Evolutionary conservation across 352 stramenopile species (phyloP).

Genomic region (Saprolegnia parasitica): DNA sequence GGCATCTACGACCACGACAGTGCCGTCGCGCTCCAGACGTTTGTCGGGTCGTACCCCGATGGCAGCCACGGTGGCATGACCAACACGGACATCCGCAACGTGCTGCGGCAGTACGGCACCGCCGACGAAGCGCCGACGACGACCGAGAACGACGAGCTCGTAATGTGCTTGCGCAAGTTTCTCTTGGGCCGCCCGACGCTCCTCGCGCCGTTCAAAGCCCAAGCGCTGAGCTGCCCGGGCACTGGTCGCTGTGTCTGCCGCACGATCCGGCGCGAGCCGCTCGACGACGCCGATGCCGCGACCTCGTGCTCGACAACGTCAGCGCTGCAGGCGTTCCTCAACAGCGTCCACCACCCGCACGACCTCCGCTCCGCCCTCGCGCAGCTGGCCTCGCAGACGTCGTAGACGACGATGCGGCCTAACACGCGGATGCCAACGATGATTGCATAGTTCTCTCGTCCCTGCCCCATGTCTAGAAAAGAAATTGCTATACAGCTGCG

Average conservation of each 20-base stretch:
- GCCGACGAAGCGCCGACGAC: conserved; percentile 19
- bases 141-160: conserved; percentile 6
- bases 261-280: conserved; percentile 13
- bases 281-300: neutral
- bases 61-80: conserved; percentile 28
- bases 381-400: neutral
- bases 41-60: conserved; percentile 27
- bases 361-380: conserved; percentile 16
- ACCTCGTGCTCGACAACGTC: conserved; percentile 16
- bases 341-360: conserved; percentile 28
- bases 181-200: conserved; percentile 10
- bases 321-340: conserved; percentile 25
- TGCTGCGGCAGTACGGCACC: conserved; percentile 20
- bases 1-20: conserved; percentile 23
- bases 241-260: conserved; percentile 24
- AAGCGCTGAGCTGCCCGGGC: conserved; percentile 1
- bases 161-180: conserved; percentile 17
- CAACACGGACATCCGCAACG: conserved; percentile 27
- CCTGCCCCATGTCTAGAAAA: no score
- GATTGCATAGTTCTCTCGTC: no score
- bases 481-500: no score
- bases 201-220: neutral
- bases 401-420: no score
- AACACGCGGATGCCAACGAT: no score
- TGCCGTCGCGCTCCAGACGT: conserved; percentile 17